Evolutionary conservation across 225 moss, liverwort and hornwort species (phyloP), one percentile per base, ranked within the genome.

Genomic region (Thuidium tamariscinum): DNA sequence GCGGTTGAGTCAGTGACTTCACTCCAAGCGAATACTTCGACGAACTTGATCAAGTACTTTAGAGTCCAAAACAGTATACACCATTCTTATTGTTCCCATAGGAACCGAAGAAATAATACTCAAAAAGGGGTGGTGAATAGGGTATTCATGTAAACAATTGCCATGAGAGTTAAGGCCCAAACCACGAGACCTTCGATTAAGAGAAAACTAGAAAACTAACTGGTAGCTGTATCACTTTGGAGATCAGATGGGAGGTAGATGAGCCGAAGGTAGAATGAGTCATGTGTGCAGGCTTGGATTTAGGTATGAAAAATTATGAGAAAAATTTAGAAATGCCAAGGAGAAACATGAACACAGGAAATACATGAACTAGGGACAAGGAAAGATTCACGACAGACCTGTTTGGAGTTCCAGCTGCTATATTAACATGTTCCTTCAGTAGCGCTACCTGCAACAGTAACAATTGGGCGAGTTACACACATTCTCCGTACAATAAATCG

Each of bases 391-490:
- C 16, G 8, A 62, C 77, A 84, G 69, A 95, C 96, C 95, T 96
- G 86, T 94, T 96, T 52, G 96, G 96, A 44, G 96, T 96, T 89
- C 96, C 96, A 82, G 95, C 95, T 62, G 94, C 96, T 72, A 96
- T 87, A 81, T 95, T 93, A 73, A 95, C 93, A 76, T 91, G 89
- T 30, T 92, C 87, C 88, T 95, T 92, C 51, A 96, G 55, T 70
- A 92, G 60, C 64, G 83, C 84, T 69, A 95, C 94, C 96, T 96
- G 90, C 76, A 84, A 88, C 23, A 68, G 23, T 26, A 69, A 68
- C 23, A 84, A 36, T 34, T 67, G 67, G 46, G 67, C 81, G 25
- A 63, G 23, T 88, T 65, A 76, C 69, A 80, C 16, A 75, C 32
- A 54, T 73, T 37, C 80, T 79, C 79, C 44, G 37, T 5, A 37